Conservation (phyloP, 2,329 filamentous ascomycete genomes). For the Beauveria caledonica region DNA sequence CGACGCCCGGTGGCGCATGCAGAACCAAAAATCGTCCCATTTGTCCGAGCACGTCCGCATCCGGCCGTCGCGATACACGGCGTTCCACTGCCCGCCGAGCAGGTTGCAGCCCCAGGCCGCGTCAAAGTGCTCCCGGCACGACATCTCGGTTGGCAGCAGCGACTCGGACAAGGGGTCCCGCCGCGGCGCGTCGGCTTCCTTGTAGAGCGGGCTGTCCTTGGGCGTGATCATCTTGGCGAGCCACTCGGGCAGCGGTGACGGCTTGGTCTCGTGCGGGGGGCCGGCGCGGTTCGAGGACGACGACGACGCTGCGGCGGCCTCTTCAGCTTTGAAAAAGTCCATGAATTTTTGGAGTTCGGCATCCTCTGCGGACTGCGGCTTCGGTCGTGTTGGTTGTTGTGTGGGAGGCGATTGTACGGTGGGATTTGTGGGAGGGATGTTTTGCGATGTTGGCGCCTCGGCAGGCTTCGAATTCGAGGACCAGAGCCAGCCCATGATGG, state of each 20-base stretch:
- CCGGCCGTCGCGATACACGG: conserved; percentile 78
- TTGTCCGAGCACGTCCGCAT: conserved; percentile 72
- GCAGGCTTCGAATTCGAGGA: conserved; percentile 26
- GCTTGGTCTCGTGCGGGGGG: conserved; percentile 14
- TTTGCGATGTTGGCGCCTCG: conserved; percentile 17
- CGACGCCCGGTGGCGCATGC: conserved; percentile 73
- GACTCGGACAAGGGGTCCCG: conserved; percentile 51
- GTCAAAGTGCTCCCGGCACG: conserved; percentile 86
- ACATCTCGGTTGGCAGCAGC: conserved; percentile 74
- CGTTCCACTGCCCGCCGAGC: conserved; percentile 82
- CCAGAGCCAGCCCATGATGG: conserved; percentile 57
- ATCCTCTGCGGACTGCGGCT: conserved; percentile 27
- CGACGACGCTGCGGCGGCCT: conserved; percentile 15
- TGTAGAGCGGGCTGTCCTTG: conserved; percentile 4
- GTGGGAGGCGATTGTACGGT: conserved; percentile 12
- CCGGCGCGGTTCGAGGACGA: conserved; percentile 18
- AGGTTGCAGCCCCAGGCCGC: conserved; percentile 90
- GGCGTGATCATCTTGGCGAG: conserved; percentile 6
- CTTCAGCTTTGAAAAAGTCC: conserved; percentile 33
- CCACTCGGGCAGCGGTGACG: conserved; percentile 6
- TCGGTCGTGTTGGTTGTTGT: conserved; percentile 20
- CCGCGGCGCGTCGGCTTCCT: conserved; percentile 19
- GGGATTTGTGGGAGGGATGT: conserved; percentile 17
- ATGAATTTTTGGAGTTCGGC: conserved; percentile 47
- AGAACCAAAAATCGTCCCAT: conserved; percentile 96